Evolutionary conservation across 805 yeast species (phyloP), one percentile per base, ranked within the genome.

Genomic region (Saccharomycopsis olivae): DNA sequence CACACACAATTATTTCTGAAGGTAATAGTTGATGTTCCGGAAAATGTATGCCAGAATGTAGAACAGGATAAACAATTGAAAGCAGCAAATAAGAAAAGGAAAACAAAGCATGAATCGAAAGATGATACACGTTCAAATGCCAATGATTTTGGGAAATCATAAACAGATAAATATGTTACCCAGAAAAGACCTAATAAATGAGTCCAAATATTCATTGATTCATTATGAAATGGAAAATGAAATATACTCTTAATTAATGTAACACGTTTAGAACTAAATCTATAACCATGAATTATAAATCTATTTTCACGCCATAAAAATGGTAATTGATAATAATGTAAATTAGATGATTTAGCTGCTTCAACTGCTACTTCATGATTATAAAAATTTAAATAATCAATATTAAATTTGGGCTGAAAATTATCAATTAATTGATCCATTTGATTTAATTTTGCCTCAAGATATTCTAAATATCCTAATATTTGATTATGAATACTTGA

Each of bases 261-360:
- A 5, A 52, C 23, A 53, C 80, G 87, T 30, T 71, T 68, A 42
- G 72, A 62, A 46, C 80, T 76, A 60, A 89, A 92, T 45, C 96
- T 65, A 61, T 89, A 92, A 2, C 97, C 97, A 40, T 73, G 64
- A 16, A 81, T 65, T 43, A 92, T 84, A 57, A 71, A 87, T 43
- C 86, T 77, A 60, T 92, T 89, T 59, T 88, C 96, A 53, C 94
- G 72, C 95, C 96, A 89, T 35, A 82, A 85, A 49, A 79, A 73
- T 2, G 98, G 98, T 32, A 89, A 64, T 57, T 89, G 94, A 54
- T 83, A 85, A 57, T 79, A 84, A 49, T 85, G 86, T 31, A 89
- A 60, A 41, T 76, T 69, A 33, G 78, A 47, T 6, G 40, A 44
- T 3, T 56, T 44, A 3, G 78, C 77, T 9, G 62, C 53, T 4